These are phyloP conservation scores for Saccharomyces hybrid DNA, from an alignment of 1,139 yeast species.

Conservation along the genomic window DNA sequence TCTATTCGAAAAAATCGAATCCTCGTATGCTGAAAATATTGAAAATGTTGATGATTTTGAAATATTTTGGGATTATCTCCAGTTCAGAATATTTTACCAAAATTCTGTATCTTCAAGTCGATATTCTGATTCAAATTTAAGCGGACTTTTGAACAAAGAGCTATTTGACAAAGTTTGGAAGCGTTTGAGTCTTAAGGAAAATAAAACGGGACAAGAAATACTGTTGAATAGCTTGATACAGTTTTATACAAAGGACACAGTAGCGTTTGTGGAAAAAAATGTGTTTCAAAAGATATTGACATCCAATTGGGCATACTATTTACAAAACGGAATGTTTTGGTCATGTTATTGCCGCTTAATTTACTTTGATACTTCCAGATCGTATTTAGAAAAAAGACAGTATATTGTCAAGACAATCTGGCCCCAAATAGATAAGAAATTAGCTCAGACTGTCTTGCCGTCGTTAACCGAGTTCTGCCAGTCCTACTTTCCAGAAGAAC, in stretches of 20 bases:
- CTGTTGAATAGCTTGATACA: slow-evolving; percentile 18
- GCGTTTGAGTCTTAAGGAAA: slow-evolving; percentile 15
- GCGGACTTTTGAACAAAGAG: slow-evolving; percentile 7
- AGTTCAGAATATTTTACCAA: slow-evolving; percentile 18
- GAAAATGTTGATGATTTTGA: slow-evolving; percentile 23
- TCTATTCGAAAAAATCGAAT: slow-evolving; percentile 11
- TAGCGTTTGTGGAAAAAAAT: slow-evolving; percentile 17
- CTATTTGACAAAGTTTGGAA: slow-evolving; percentile 16
- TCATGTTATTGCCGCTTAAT: slow-evolving; percentile 24
- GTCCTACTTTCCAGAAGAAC: slow-evolving; percentile 28
- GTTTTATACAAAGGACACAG: slow-evolving; percentile 22
- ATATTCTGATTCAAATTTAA: slow-evolving; percentile 10
- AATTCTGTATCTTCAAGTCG: slow-evolving; percentile 15
- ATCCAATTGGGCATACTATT: slow-evolving; percentile 14
- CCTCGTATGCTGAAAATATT: slow-evolving; percentile 13
- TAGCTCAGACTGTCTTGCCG: slow-evolving; percentile 4
- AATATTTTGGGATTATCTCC: slow-evolving; percentile 27
- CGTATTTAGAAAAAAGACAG: slow-evolving; percentile 25
- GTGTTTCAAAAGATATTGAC: slow-evolving; percentile 20
- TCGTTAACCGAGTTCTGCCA: slow-evolving; percentile 18
- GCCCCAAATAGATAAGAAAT: slow-evolving; percentile 13
- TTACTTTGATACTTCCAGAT: slow-evolving; percentile 19
- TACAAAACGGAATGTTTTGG: slow-evolving; percentile 20
- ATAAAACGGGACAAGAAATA: slow-evolving; percentile 16
- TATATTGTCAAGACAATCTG: slow-evolving; percentile 19